Percentiles rank a stretch among this genome's conserved stretches.
Conservation (phyloP, 306 rosid genomes). For the Phaseolus lunatus region DNA sequence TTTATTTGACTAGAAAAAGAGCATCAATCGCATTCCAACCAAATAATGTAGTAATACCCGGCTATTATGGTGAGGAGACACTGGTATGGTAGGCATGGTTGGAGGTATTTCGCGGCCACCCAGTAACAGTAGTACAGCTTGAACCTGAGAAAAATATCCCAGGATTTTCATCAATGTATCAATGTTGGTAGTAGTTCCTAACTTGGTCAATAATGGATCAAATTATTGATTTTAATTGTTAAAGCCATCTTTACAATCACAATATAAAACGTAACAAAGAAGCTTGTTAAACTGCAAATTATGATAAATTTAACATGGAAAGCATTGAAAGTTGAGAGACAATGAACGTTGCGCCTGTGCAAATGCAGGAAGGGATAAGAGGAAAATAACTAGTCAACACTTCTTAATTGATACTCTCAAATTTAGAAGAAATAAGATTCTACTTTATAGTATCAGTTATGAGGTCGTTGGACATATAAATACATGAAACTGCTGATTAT, state of each 20-base stretch:
- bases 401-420: background rate
- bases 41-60: slow-evolving; percentile 57
- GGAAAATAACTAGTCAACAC: slow-evolving; percentile 28
- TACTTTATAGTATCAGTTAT: too few relatives aligned
- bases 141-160: slow-evolving; percentile 66
- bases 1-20: slow-evolving; percentile 48
- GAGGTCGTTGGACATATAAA: too few relatives aligned
- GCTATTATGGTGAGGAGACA: slow-evolving; percentile 51
- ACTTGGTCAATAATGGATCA: slow-evolving; percentile 24
- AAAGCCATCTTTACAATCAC: slow-evolving; percentile 20
- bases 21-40: slow-evolving; percentile 42
- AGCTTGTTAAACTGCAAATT: slow-evolving; percentile 12
- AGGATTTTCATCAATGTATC: slow-evolving; percentile 30
- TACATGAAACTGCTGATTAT: too few relatives aligned
- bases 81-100: slow-evolving; percentile 51
- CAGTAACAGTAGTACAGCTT: slow-evolving; percentile 71
- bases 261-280: slow-evolving; percentile 10
- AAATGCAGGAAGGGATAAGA: slow-evolving; percentile 5
- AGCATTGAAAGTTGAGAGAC: slow-evolving; percentile 31
- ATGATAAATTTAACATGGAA: slow-evolving; percentile 13
- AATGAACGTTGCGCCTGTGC: background rate
- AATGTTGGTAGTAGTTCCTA: slow-evolving; percentile 23
- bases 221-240: slow-evolving; percentile 26
- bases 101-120: slow-evolving; percentile 77
- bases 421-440: too few relatives aligned